Evolutionary conservation across 176 grass and related monocot genomes (phyloP).

Genomic region (Oryza australiensis): DNA sequence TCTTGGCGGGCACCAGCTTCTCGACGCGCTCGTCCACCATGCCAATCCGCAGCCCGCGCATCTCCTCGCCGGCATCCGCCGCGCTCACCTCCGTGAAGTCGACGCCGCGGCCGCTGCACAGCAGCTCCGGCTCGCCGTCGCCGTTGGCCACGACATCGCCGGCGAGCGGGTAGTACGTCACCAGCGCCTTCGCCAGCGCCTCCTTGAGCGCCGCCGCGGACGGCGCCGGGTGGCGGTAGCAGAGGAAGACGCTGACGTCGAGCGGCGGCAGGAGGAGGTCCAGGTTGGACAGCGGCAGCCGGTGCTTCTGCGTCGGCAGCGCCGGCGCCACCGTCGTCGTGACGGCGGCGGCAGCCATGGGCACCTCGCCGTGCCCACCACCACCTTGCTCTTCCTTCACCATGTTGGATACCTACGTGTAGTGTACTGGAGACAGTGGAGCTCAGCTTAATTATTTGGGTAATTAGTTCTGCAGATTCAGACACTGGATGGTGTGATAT

Average conservation of each 20-base stretch:
- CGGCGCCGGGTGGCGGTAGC: conserved; percentile 48
- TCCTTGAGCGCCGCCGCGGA: conserved; percentile 45
- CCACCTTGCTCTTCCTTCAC: not conserved
- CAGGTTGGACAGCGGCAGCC: conserved; percentile 63
- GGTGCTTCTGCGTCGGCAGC: conserved; percentile 49
- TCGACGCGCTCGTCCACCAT: conserved; percentile 54
- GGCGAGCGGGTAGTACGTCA: conserved; percentile 65
- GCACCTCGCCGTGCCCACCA: not conserved
- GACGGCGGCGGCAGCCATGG: not conserved
- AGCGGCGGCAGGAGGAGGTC: conserved; percentile 71
- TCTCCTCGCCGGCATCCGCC: conserved; percentile 14
- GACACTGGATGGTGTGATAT: not conserved
- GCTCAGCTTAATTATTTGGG: not conserved
- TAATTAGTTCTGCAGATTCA: not conserved
- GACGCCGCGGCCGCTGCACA: conserved; percentile 68
- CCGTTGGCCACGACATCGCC: conserved; percentile 55
- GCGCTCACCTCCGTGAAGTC: conserved; percentile 45
- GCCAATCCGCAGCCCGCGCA: conserved; percentile 45
- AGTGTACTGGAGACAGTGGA: not conserved
- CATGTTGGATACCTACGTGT: not conserved
- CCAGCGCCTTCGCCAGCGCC: conserved; percentile 53
- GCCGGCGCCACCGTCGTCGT: conserved; percentile 43
- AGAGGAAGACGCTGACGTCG: conserved; percentile 69
- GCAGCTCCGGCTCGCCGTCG: conserved; percentile 66
- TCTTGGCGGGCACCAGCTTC: conserved; percentile 58